Percentiles rank a stretch among this genome's conserved stretches.
Evolutionary conservation across 768 basidiomycete genomes (phyloP).

Genomic region (Tricholoma flavovirens): DNA sequence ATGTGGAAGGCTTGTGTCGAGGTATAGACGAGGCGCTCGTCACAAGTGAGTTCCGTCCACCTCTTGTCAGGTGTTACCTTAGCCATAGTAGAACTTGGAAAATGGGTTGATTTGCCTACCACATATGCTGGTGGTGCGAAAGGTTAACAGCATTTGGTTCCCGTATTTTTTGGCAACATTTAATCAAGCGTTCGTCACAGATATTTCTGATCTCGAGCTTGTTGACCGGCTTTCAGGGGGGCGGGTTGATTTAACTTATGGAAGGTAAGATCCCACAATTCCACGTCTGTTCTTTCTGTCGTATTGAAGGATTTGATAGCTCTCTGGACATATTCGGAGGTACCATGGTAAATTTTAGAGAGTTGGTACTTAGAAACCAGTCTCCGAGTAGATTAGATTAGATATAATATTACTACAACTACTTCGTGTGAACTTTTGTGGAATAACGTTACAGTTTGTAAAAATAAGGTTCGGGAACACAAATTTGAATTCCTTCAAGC

Average conservation of each 20-base stretch:
- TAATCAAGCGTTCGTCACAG: slow-evolving; percentile 33
- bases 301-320: slow-evolving; percentile 14
- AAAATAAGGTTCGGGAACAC: slow-evolving; percentile 41
- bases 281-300: not conserved
- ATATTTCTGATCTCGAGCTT: slow-evolving; percentile 71
- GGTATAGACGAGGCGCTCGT: slow-evolving; percentile 93
- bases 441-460: slow-evolving; percentile 38
- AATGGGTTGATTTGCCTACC: slow-evolving; percentile 88
- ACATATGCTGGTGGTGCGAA: slow-evolving; percentile 98
- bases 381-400: slow-evolving; percentile 30
- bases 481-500: slow-evolving; percentile 21
- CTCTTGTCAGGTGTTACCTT: slow-evolving; percentile 1
- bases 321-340: slow-evolving; percentile 73
- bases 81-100: slow-evolving; percentile 60
- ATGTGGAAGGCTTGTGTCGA: slow-evolving; percentile 95
- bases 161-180: not conserved
- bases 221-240: slow-evolving; percentile 79
- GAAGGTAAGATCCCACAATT: slow-evolving; percentile 45
- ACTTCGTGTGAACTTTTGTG: slow-evolving; percentile 20
- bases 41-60: slow-evolving; percentile 42
- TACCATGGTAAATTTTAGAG: slow-evolving; percentile 48
- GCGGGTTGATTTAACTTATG: slow-evolving; percentile 82
- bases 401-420: too few relatives aligned
- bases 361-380: slow-evolving; percentile 10
- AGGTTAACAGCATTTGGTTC: slow-evolving; percentile 37